These are phyloP conservation scores for Aureobasidium sp. DNA, from an alignment of 2,329 filamentous ascomycete genomes.

Conservation along the genomic window DNA sequence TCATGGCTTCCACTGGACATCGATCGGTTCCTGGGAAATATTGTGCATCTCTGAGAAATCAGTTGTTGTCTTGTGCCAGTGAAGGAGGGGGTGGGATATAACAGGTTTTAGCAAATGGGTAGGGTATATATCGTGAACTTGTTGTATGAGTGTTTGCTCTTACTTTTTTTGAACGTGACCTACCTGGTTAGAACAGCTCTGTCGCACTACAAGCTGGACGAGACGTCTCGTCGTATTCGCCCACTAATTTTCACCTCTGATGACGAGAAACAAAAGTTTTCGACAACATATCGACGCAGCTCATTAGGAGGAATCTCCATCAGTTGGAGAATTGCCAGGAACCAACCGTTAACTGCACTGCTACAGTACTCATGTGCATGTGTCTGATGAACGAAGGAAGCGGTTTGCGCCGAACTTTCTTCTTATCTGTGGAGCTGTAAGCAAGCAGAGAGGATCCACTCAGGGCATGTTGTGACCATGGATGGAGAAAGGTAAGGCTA, in stretches of 20 bases:
- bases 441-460: neutral
- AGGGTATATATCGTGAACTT: neutral
- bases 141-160: neutral
- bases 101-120: neutral
- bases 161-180: neutral
- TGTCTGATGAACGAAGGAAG: neutral
- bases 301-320: neutral
- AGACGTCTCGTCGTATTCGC: neutral
- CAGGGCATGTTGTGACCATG: neutral
- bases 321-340: neutral
- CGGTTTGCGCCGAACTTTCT: neutral
- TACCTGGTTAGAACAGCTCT: neutral
- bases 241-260: neutral
- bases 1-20: neutral
- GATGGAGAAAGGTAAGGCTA: neutral
- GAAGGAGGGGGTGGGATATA: neutral
- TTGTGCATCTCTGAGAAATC: neutral
- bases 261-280: neutral
- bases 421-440: neutral
- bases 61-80: neutral
- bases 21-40: neutral
- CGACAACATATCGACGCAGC: neutral
- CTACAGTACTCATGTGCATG: neutral
- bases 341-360: neutral
- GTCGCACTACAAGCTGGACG: neutral